A percentile compares a stretch with the other conserved stretches of the same genome.
phyloP scores from a whole-genome alignment of 306 rosid genomes.

The cucumber (Cucumis sativus) region Cucumber_9930_V3 NC_026660.2:22027501-22028000 shows the following conservation, averaged over 20 bases:
- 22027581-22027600: no score
- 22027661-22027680: no score
- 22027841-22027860: neutral
- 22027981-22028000: neutral
- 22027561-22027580: no score
- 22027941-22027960: neutral
- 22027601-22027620: no score
- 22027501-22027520: no score
- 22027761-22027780: neutral
- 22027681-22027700: no score
- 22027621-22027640: no score
- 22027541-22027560: no score
- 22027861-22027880: neutral
- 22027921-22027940: neutral
- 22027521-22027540: no score
- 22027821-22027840: neutral
- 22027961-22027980: neutral
- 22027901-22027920: neutral
- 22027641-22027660: no score
- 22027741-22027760: neutral
- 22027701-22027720: no score
- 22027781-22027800: neutral
- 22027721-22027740: no score
- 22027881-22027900: neutral
- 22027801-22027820: neutral